Percentiles rank a stretch among this genome's conserved stretches.
These are phyloP conservation scores for Phaffomyces opuntiae DNA, from an alignment of 805 yeast genomes.

Conservation along the genomic window DNA sequence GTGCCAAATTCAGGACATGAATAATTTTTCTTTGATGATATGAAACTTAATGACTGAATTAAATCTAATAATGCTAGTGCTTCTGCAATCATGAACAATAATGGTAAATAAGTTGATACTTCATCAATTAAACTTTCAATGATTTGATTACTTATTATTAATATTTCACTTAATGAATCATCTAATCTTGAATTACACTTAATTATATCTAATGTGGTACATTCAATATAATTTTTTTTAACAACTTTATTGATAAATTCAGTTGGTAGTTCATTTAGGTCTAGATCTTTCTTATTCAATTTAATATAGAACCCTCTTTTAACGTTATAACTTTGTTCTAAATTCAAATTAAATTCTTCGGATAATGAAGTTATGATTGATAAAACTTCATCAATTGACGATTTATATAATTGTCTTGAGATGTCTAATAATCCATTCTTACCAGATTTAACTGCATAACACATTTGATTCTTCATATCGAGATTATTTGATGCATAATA, in stretches of 20 bases:
- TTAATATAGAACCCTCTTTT: slow-evolving; percentile 33
- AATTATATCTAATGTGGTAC: slow-evolving; percentile 32
- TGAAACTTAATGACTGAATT: slow-evolving; percentile 27
- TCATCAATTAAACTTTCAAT: slow-evolving; percentile 26
- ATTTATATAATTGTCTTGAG: slow-evolving; percentile 35
- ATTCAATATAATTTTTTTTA: slow-evolving; percentile 30
- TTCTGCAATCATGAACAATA: slow-evolving; percentile 36
- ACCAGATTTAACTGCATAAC: slow-evolving; percentile 38
- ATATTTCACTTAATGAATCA: slow-evolving; percentile 34
- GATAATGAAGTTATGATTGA: slow-evolving; percentile 21
- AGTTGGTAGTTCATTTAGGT: slow-evolving; percentile 22
- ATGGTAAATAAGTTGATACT: slow-evolving; percentile 25
- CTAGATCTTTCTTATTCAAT: slow-evolving; percentile 10
- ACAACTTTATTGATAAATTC: slow-evolving; percentile 27
- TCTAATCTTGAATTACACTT: slow-evolving; percentile 35
- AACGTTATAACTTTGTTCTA: slow-evolving; percentile 30
- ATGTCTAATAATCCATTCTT: slow-evolving; percentile 39
- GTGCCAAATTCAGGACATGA: slow-evolving; percentile 31
- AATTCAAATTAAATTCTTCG: slow-evolving; percentile 16
- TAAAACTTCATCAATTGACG: slow-evolving; percentile 30
- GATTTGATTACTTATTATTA: slow-evolving; percentile 34
- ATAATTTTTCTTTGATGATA: slow-evolving; percentile 22
- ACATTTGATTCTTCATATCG: slow-evolving; percentile 36
- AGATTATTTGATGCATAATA: slow-evolving; percentile 32
- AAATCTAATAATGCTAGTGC: slow-evolving; percentile 37